Conservation (phyloP, 805 yeast genomes). For the Monosporozyma aquatica region DNA sequence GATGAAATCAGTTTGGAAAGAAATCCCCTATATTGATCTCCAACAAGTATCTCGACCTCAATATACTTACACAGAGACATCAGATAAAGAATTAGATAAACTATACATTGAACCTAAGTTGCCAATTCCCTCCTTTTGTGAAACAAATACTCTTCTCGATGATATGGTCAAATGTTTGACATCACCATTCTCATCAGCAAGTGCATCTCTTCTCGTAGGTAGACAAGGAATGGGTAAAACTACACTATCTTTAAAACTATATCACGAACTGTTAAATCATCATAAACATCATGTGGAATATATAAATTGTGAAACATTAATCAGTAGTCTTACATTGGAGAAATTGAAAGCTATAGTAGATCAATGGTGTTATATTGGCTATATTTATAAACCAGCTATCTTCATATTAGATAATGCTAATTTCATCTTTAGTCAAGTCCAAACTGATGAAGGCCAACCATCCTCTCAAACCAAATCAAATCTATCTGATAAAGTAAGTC, state of each 20-base stretch:
- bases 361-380: slow-evolving; percentile 40
- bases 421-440: slow-evolving; percentile 46
- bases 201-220: slow-evolving; percentile 60
- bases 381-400: slow-evolving; percentile 74
- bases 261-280: slow-evolving; percentile 11
- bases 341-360: slow-evolving; percentile 36
- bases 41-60: neutral
- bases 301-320: slow-evolving; percentile 44
- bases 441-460: slow-evolving; percentile 48
- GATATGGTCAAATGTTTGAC: slow-evolving; percentile 11
- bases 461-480: slow-evolving; percentile 21
- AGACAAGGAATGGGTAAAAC: slow-evolving; percentile 79
- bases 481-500: slow-evolving; percentile 54
- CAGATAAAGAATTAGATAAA: neutral
- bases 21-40: neutral
- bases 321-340: slow-evolving; percentile 18
- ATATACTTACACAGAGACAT: neutral
- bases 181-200: slow-evolving; percentile 18
- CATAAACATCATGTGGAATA: slow-evolving; percentile 36
- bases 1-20: neutral
- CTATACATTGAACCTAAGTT: neutral
- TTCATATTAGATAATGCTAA: slow-evolving; percentile 74
- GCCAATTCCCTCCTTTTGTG: neutral
- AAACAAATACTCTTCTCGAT: neutral
- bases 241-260: slow-evolving; percentile 38